A percentile compares a stretch with the other conserved stretches of the same genome.
Conservation (phyloP, 139 green algal genomes). For the Micractinium sp. region DNA sequence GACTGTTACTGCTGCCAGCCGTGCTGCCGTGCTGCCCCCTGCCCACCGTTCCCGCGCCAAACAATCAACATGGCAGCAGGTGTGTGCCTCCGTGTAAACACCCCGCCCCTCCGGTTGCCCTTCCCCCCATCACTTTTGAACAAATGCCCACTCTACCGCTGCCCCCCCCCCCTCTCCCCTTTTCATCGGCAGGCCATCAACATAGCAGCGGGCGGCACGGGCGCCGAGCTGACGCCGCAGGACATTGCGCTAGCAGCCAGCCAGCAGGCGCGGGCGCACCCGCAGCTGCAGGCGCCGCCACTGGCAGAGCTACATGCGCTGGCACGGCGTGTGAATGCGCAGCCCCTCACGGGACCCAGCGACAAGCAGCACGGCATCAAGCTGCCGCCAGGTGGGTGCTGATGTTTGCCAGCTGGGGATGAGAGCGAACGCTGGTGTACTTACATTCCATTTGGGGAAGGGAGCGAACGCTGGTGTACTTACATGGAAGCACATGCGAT, state of each 20-base stretch:
- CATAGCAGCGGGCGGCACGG: constrained; percentile 13
- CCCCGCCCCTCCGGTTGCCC: neutral
- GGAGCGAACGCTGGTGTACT: too few relatives aligned
- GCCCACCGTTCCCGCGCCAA: too few relatives aligned
- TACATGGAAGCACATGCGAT: too few relatives aligned
- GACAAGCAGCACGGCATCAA: constrained; percentile 36
- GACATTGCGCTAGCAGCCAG: constrained; percentile 12
- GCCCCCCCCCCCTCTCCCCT: neutral
- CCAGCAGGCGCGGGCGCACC: neutral
- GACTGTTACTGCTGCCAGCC: neutral
- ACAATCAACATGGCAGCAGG: too few relatives aligned
- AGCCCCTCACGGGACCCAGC: constrained; percentile 7
- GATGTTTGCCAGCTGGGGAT: too few relatives aligned
- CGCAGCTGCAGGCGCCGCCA: neutral
- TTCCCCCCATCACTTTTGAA: neutral
- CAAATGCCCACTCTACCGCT: neutral
- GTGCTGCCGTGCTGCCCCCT: too few relatives aligned
- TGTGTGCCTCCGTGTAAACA: too few relatives aligned
- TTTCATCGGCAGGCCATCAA: constrained; percentile 4
- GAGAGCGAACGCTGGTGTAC: too few relatives aligned
- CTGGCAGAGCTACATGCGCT: constrained; percentile 16
- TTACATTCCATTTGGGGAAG: too few relatives aligned
- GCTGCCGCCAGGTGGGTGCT: constrained; percentile 8
- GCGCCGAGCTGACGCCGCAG: constrained; percentile 4
- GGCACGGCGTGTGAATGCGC: neutral